These are phyloP conservation scores for Yarrowia hollandica DNA, from an alignment of 805 yeast species.

Conservation along the genomic window DNA sequence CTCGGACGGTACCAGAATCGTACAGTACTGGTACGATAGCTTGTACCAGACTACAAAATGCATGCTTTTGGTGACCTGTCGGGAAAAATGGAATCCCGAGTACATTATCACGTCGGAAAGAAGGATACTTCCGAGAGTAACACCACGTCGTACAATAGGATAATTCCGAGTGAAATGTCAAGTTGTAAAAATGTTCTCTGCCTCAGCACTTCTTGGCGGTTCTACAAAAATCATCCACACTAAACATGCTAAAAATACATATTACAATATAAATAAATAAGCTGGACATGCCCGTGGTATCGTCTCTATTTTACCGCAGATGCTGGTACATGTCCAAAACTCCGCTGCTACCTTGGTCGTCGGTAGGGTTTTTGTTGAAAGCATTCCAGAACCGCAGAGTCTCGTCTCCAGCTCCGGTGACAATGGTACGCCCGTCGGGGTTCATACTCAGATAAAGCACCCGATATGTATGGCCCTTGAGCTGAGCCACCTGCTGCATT, in stretches of 20 bases:
- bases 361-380: slow-evolving; percentile 59
- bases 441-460: slow-evolving; percentile 86
- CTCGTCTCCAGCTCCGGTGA: slow-evolving; percentile 98
- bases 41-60: too few relatives aligned
- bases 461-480: slow-evolving; percentile 92
- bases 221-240: too few relatives aligned
- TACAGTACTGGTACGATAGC: too few relatives aligned
- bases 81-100: too few relatives aligned
- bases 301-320: neutral
- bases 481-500: slow-evolving; percentile 88
- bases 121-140: neutral
- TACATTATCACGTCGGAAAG: neutral
- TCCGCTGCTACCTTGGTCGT: slow-evolving; percentile 22
- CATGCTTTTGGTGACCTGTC: too few relatives aligned
- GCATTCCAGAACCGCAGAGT: slow-evolving; percentile 94
- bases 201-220: too few relatives aligned
- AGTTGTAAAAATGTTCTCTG: too few relatives aligned
- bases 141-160: too few relatives aligned
- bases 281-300: neutral
- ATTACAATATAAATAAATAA: slow-evolving; percentile 14
- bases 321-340: slow-evolving; percentile 24
- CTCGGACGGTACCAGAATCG: too few relatives aligned
- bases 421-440: slow-evolving; percentile 95
- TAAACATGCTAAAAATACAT: neutral
- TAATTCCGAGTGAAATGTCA: too few relatives aligned